Evolutionary conservation across 2,329 filamentous ascomycete genomes (phyloP).

Genomic region (Capronia americana): DNA sequence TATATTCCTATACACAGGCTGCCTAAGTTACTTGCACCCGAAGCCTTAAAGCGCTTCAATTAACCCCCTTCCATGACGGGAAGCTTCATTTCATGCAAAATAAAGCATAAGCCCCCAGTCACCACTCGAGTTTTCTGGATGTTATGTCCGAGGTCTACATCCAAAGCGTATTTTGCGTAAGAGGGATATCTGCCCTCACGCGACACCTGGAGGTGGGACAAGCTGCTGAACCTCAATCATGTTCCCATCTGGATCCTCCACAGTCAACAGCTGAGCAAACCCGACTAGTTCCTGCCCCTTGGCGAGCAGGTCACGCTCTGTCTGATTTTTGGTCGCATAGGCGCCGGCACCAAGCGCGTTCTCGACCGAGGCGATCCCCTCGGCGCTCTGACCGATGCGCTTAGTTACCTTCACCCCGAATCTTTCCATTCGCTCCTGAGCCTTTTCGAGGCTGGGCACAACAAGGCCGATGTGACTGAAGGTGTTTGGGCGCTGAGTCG

Average conservation of each 20-base stretch:
- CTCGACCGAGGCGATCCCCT: conserved; percentile 7
- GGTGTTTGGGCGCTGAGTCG: conserved; percentile 41
- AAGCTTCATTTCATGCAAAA: no score
- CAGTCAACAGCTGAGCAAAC: conserved; percentile 35
- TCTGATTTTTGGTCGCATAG: conserved; percentile 11
- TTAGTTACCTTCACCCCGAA: conserved; percentile 45
- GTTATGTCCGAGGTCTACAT: no score
- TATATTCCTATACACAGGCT: no score
- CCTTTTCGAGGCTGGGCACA: conserved; percentile 44
- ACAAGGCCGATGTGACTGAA: conserved; percentile 48
- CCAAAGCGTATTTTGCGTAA: no score
- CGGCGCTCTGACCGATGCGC: conserved; percentile 35
- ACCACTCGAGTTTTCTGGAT: no score
- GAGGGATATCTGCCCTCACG: not conserved
- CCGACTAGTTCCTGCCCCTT: conserved; percentile 31
- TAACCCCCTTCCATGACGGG: no score
- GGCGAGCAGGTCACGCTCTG: conserved; percentile 5
- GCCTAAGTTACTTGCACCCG: no score
- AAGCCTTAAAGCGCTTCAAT: no score
- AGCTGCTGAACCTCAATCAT: conserved; percentile 39
- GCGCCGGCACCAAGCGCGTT: conserved; percentile 15
- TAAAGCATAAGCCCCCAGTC: no score
- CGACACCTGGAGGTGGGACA: conserved; percentile 10
- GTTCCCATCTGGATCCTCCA: conserved; percentile 41
- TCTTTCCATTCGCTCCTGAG: conserved; percentile 32